Evolutionary conservation across 768 basidiomycete genomes (phyloP).

Genomic region (Pleurotus salmoneostramineus): DNA sequence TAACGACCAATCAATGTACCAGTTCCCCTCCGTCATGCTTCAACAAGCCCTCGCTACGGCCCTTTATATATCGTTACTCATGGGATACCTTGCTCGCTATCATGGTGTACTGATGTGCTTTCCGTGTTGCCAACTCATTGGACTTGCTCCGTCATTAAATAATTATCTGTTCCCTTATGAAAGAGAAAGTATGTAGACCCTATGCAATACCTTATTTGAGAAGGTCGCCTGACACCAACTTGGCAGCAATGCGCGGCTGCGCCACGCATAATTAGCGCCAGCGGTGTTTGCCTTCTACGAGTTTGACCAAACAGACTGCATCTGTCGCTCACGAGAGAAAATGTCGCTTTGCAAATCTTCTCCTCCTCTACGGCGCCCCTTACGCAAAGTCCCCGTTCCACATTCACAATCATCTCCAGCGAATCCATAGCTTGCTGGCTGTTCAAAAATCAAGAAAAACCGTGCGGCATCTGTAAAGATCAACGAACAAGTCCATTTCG

Average conservation of each 20-base stretch:
- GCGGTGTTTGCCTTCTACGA: slow-evolving; percentile 20
- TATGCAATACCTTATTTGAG: no score
- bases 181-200: no score
- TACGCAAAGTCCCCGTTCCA: slow-evolving; percentile 13
- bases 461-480: slow-evolving; percentile 66
- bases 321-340: slow-evolving; percentile 40
- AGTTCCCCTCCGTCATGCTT: not conserved
- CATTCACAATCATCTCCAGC: slow-evolving; percentile 13
- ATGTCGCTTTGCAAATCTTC: slow-evolving; percentile 25
- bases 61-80: not conserved
- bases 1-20: not conserved
- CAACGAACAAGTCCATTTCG: slow-evolving; percentile 21
- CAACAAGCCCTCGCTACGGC: not conserved
- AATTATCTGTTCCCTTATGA: not conserved
- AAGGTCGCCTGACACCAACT: no score
- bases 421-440: slow-evolving; percentile 15
- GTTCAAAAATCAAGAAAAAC: slow-evolving; percentile 63
- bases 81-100: not conserved
- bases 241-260: not conserved
- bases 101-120: not conserved
- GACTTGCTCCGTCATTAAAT: not conserved
- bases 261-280: not conserved
- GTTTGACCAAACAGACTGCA: slow-evolving; percentile 34
- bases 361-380: slow-evolving; percentile 23
- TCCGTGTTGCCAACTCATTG: not conserved